These are phyloP conservation scores for Pyricularia pennisetigena DNA, from an alignment of 2,329 filamentous ascomycete species.

Conservation along the genomic window DNA sequence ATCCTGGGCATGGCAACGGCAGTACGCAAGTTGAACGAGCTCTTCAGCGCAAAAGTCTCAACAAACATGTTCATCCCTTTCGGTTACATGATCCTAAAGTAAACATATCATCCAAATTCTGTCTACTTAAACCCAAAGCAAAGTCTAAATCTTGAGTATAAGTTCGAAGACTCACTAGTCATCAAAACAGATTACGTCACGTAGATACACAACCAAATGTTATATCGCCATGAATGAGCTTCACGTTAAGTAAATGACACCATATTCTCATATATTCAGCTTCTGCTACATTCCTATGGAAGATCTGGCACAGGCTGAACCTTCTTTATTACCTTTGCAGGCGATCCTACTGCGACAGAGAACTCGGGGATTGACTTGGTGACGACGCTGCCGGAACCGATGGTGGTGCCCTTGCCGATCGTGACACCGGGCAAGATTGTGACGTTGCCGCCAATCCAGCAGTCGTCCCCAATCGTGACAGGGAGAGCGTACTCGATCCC, in stretches of 20 bases:
- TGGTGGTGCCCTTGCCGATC: conserved; percentile 40
- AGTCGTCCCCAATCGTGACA: conserved; percentile 40
- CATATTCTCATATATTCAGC: not conserved
- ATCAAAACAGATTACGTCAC: not conserved
- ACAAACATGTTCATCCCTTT: not conserved
- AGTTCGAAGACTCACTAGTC: not conserved
- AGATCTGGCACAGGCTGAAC: conserved; percentile 15
- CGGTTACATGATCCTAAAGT: not conserved
- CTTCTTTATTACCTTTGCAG: conserved; percentile 37
- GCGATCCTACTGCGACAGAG: conserved; percentile 36
- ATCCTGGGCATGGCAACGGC: not conserved
- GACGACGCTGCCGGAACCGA: conserved; percentile 39
- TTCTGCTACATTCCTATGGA: not conserved
- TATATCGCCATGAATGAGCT: not conserved
- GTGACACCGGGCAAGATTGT: conserved; percentile 41
- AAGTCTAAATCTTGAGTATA: not conserved
- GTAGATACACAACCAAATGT: too few species aligned
- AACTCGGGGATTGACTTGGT: conserved; percentile 38
- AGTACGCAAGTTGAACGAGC: not conserved
- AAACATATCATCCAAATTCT: not conserved
- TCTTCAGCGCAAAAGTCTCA: not conserved
- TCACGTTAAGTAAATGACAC: not conserved
- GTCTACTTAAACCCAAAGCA: not conserved
- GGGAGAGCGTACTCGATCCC: conserved; percentile 34
- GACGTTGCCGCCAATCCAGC: conserved; percentile 42